These are phyloP conservation scores for Sporothrix sp. DNA, from an alignment of 2,329 filamentous ascomycete genomes.

Conservation along the genomic window DNA sequence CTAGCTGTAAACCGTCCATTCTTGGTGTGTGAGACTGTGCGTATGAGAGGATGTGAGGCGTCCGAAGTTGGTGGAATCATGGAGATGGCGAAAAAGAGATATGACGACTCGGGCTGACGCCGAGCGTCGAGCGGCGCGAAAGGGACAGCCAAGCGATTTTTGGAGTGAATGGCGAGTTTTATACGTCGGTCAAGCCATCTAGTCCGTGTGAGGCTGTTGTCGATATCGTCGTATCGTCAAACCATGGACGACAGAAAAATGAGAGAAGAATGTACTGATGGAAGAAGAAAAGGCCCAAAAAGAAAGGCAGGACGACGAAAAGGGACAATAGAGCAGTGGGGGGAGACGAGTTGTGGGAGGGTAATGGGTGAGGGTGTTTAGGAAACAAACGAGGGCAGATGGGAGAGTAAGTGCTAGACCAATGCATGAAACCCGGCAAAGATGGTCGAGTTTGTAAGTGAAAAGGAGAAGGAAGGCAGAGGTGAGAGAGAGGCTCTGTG, in stretches of 20 bases:
- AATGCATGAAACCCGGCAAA: no score
- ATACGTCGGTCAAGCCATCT: slow-evolving; percentile 38
- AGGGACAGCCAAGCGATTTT: not conserved
- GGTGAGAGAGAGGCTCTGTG: not conserved
- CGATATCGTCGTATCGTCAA: slow-evolving; percentile 22
- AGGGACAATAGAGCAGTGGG: slow-evolving; percentile 8
- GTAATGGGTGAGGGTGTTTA: slow-evolving; percentile 8
- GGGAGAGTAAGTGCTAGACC: no score
- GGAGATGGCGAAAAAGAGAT: not conserved
- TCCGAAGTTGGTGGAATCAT: not conserved
- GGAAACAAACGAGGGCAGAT: no score
- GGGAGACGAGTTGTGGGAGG: not conserved
- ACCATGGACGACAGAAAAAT: slow-evolving; percentile 21
- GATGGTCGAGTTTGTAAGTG: slow-evolving; percentile 1
- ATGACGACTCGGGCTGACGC: slow-evolving; percentile 7
- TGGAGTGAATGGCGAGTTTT: slow-evolving; percentile 20
- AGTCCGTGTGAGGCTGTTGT: slow-evolving; percentile 26
- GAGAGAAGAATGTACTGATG: slow-evolving; percentile 8
- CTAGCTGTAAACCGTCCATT: slow-evolving; percentile 18
- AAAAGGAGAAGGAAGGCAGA: slow-evolving; percentile 2
- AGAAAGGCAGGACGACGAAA: slow-evolving; percentile 7
- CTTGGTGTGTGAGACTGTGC: not conserved
- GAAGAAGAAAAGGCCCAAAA: slow-evolving; percentile 18
- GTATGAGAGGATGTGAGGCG: not conserved
- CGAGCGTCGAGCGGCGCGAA: slow-evolving; percentile 7